These are phyloP conservation scores for Penicillium paradoxum DNA, from an alignment of 495 filamentous ascomycete genomes.

Conservation along the genomic window DNA sequence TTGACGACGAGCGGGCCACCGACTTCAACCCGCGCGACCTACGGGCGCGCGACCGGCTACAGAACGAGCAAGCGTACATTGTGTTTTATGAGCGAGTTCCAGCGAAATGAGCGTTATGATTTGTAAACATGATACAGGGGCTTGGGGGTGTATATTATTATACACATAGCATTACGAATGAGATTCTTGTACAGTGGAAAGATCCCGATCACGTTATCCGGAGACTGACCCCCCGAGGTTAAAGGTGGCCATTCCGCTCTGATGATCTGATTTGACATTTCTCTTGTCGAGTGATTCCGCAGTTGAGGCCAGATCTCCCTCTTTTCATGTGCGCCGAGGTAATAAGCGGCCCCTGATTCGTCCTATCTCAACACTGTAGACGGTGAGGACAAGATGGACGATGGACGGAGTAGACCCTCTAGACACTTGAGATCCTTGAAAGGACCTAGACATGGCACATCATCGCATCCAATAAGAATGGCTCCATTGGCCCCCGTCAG, in stretches of 20 bases:
- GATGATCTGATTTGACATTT: too few relatives aligned
- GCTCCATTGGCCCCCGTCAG: background rate
- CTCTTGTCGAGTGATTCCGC: too few relatives aligned
- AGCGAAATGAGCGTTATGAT: conserved; percentile 40
- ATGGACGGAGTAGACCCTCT: too few relatives aligned
- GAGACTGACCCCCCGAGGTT: conserved; percentile 19
- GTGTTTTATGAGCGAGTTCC: conserved; percentile 59
- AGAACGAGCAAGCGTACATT: conserved; percentile 64
- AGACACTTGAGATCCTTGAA: too few relatives aligned
- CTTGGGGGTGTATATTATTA: conserved; percentile 6
- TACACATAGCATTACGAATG: conserved; percentile 1
- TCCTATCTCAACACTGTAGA: background rate
- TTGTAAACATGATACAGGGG: too few relatives aligned
- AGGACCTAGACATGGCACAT: too few relatives aligned
- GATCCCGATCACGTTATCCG: conserved; percentile 17
- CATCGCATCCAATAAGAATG: conserved; percentile 4
- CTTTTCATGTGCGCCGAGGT: conserved; percentile 13
- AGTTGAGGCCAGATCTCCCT: conserved; percentile 5
- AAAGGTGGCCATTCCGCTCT: too few relatives aligned
- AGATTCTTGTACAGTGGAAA: conserved; percentile 8
- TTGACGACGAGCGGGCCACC: conserved; percentile 56
- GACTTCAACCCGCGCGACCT: conserved; percentile 56
- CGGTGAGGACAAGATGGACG: background rate
- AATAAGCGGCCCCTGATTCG: conserved; percentile 32
- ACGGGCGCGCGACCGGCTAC: conserved; percentile 41